Percentiles rank a stretch among this genome's conserved stretches.
Evolutionary conservation across 768 basidiomycete species (phyloP).

Genomic region (Pisolithus microcarpus): DNA sequence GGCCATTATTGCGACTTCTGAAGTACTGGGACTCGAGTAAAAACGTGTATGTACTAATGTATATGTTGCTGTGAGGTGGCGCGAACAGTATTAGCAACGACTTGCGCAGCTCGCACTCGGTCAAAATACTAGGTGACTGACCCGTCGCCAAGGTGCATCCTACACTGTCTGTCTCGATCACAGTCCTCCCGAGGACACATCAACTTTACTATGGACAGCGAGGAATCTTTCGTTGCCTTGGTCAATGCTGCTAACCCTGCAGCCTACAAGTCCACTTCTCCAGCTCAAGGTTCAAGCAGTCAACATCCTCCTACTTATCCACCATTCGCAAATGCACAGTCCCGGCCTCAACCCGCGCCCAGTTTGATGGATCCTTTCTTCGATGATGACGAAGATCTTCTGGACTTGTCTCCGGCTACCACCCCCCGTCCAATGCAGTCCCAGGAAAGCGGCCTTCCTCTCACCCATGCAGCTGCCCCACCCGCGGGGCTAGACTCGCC

Average conservation of each 20-base stretch:
- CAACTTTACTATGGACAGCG: constrained; percentile 13
- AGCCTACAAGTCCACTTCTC: background rate
- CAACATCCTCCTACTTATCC: constrained; percentile 41
- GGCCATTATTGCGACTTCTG: too few species aligned
- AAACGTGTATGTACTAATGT: background rate
- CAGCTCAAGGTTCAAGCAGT: background rate
- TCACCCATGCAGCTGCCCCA: constrained; percentile 51
- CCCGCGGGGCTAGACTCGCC: constrained; percentile 53
- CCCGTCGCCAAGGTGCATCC: background rate
- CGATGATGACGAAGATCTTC: constrained; percentile 66
- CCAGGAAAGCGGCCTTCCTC: constrained; percentile 46
- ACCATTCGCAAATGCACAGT: constrained; percentile 35
- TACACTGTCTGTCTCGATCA: background rate
- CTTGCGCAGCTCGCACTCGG: too few species aligned
- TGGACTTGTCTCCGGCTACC: constrained; percentile 11
- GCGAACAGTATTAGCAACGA: too few species aligned
- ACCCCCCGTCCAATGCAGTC: constrained; percentile 48
- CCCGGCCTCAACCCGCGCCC: constrained; percentile 18
- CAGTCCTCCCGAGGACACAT: background rate
- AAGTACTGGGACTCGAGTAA: too few species aligned
- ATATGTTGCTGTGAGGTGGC: background rate
- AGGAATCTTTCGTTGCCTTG: constrained; percentile 24
- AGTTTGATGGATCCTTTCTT: constrained; percentile 74
- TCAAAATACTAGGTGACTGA: background rate
- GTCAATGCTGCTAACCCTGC: constrained; percentile 24